Percentiles rank a stretch among this genome's conserved stretches.
phyloP scores from a whole-genome alignment of 192 early-diverging fungal genomes.

The Backusella morwellensis region DNA sequence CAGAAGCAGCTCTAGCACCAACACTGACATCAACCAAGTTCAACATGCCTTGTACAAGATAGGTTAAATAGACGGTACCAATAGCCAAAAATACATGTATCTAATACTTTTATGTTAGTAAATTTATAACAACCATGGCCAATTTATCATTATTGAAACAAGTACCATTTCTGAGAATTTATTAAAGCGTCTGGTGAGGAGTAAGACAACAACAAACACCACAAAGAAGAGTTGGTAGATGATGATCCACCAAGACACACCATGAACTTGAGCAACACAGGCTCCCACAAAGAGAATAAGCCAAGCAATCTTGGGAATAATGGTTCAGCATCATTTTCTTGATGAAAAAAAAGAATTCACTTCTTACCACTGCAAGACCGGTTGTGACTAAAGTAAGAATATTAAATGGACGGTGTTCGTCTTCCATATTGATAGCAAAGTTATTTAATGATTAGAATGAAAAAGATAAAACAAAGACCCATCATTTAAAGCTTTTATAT shows the following conservation, averaged over 20 bases:
- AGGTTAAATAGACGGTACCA: slow-evolving; percentile 25
- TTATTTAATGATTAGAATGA: not conserved
- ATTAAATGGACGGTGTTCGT: not conserved
- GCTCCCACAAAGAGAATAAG: slow-evolving; percentile 29
- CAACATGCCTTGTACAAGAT: not conserved
- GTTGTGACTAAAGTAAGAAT: not conserved
- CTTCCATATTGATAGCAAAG: not conserved
- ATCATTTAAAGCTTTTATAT: not conserved
- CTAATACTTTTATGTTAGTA: slow-evolving; percentile 9
- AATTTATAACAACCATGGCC: not conserved
- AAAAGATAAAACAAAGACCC: not conserved
- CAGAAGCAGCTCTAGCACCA: slow-evolving; percentile 22
- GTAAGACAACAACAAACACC: slow-evolving; percentile 3
- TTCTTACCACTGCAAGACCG: not conserved
- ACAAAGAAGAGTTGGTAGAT: slow-evolving; percentile 26
- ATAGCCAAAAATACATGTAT: slow-evolving; percentile 18
- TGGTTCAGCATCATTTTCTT: not conserved
- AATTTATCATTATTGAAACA: not conserved
- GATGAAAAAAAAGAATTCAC: not conserved
- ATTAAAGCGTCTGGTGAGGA: not conserved
- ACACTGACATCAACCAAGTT: not conserved
- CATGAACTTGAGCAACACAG: slow-evolving; percentile 12
- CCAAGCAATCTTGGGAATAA: slow-evolving; percentile 23
- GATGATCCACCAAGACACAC: slow-evolving; percentile 32
- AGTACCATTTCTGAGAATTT: slow-evolving; percentile 10